A percentile compares a stretch with the other conserved stretches of the same genome.
These are phyloP conservation scores for Cryphonectria radicalis DNA, from an alignment of 2,329 filamentous ascomycete genomes.

Conservation along the genomic window DNA sequence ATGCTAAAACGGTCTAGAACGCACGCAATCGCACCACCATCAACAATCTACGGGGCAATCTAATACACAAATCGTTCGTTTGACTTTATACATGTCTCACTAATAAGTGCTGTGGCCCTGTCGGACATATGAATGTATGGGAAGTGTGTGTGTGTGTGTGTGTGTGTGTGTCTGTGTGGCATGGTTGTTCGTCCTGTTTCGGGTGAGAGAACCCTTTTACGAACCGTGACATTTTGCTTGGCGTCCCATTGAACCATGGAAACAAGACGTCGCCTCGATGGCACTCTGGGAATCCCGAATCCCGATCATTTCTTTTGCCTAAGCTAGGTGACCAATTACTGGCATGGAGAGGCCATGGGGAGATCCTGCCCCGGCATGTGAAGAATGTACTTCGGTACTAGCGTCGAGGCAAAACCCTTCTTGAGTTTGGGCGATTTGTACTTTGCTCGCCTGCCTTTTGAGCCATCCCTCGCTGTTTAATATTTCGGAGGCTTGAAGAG, in stretches of 20 bases:
- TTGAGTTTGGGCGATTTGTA: background rate
- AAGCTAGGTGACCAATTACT: background rate
- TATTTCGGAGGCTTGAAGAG: background rate
- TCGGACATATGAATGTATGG: background rate
- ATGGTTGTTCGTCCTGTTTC: background rate
- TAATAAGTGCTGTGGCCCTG: background rate
- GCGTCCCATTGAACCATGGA: background rate
- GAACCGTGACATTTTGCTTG: background rate
- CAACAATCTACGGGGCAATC: background rate
- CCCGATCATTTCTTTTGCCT: background rate
- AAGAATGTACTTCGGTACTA: background rate
- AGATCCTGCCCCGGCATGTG: background rate
- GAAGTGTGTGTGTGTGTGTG: background rate
- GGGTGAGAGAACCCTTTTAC: background rate
- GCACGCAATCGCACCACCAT: background rate
- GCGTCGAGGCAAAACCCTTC: background rate
- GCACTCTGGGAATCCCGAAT: background rate
- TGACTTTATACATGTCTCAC: background rate
- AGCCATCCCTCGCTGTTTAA: background rate
- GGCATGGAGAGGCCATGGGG: background rate
- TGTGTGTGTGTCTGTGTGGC: background rate
- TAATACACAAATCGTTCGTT: background rate
- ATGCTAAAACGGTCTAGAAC: constrained; percentile 3
- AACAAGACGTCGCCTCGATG: background rate
- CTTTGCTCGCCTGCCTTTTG: background rate